A percentile compares a stretch with the other conserved stretches of the same genome.
Conservation (phyloP, 2,329 filamentous ascomycete genomes). For the Pseudogymnoascus sp. region DNA sequence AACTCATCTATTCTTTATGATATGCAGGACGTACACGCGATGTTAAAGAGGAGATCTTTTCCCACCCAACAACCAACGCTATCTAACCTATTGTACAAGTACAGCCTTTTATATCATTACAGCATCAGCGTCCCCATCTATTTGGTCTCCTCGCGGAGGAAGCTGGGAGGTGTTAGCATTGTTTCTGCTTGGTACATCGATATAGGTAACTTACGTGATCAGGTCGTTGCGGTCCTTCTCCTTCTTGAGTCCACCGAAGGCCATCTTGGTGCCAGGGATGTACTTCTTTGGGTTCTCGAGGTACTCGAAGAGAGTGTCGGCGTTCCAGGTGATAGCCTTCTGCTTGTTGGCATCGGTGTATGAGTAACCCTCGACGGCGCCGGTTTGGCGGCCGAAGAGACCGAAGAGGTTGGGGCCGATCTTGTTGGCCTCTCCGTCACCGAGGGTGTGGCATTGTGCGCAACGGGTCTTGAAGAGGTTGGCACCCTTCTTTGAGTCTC, state of each 20-base stretch:
- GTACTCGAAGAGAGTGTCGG: slow-evolving; percentile 87
- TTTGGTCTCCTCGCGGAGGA: slow-evolving; percentile 63
- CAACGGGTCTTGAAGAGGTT: slow-evolving; percentile 99
- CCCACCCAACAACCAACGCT: slow-evolving; percentile 4
- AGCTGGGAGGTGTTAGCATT: slow-evolving; percentile 37
- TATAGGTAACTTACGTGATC: slow-evolving; percentile 68
- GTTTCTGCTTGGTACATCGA: slow-evolving; percentile 16
- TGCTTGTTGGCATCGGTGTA: slow-evolving; percentile 99
- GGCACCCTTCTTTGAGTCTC: slow-evolving; percentile 93
- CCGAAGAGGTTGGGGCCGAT: slow-evolving; percentile 95
- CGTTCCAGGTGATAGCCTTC: slow-evolving; percentile 85
- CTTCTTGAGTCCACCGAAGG: slow-evolving; percentile 99
- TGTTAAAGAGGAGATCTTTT: slow-evolving; percentile 10
- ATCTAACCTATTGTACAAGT: slow-evolving; percentile 13
- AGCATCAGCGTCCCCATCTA: slow-evolving; percentile 42
- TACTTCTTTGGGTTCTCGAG: slow-evolving; percentile 99
- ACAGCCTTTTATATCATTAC: slow-evolving; percentile 26
- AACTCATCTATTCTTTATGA: slow-evolving; percentile 7
- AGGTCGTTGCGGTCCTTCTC: slow-evolving; percentile 98
- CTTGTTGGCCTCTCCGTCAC: slow-evolving; percentile 89
- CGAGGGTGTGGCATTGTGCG: slow-evolving; percentile 96
- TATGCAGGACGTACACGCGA: slow-evolving; percentile 8
- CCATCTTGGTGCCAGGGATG: slow-evolving; percentile 99
- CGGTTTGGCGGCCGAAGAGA: slow-evolving; percentile 94
- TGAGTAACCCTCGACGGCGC: slow-evolving; percentile 82